Evolutionary conservation across 345 rosid species (phyloP), one percentile per base, ranked within the genome.

Genomic region (Eutrema yunnanense): DNA sequence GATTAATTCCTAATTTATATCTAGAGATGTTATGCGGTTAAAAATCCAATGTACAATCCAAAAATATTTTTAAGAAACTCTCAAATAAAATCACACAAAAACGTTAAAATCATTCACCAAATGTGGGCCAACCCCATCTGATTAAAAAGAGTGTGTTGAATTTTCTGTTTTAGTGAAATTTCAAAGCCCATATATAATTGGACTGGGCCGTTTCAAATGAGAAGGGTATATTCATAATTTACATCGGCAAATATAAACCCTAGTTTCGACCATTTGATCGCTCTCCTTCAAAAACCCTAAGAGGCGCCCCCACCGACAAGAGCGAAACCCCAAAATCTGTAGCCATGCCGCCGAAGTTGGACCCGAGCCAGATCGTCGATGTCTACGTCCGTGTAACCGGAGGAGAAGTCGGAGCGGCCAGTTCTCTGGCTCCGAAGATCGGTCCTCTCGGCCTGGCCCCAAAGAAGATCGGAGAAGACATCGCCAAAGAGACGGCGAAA

Each of bases 401-500:
- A 46, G 88, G 86, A 6, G 88, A 84, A 65, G 88, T 84, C 6
- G 88, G 88, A 59, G 88, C 86, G 9, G 86, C 86, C n/a, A 84
- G 86, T 65, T 84, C 86, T 14, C 79, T 84, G 30, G 86, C 88
- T 49, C 88, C 88, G 0, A 84, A 84, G 79, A 84, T 84, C 69
- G 88, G 88, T 27, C 88, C 88, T 1, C 88, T 84, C n/a, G 88
- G 88, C 71, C 86, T 84, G 44, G 84, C 86, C 9, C 88, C 88
- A 0, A 84, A 82, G 77, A 84, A 84, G 65, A 83, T 85, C 78
- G 86, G 88, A 64, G 88, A 85, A 79, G 88, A 85, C 69, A 85
- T 85, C 29, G 88, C 88, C 19, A 85, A 85, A 41, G 88, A 85
- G 70, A 85, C 88, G 1, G 86, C 84, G 6, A 85, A 83, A 33